Conservation (phyloP, 108 stramenopile species). For the Epipyxis sp. region DNA sequence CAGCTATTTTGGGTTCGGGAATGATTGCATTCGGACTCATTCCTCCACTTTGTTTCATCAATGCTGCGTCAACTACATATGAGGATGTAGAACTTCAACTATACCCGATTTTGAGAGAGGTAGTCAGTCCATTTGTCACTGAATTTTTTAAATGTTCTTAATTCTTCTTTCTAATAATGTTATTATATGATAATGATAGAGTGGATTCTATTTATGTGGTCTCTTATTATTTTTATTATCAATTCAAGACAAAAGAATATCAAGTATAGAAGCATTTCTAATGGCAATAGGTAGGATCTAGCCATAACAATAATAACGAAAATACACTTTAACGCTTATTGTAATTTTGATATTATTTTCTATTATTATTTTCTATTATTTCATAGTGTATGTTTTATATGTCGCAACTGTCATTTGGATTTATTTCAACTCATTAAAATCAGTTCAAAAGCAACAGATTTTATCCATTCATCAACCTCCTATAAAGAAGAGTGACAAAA, state of each 20-base stretch:
- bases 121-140: too few relatives aligned
- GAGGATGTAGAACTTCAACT: neutral
- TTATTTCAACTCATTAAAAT: too few relatives aligned
- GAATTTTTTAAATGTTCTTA: too few relatives aligned
- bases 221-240: neutral
- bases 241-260: neutral
- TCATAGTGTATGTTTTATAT: neutral
- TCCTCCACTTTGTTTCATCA: constrained; percentile 27
- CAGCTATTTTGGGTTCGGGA: constrained; percentile 21
- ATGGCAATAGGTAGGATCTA: neutral
- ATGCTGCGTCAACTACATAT: constrained; percentile 4
- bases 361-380: neutral
- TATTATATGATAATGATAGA: too few relatives aligned
- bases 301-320: neutral
- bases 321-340: neutral
- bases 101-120: constrained; percentile 15
- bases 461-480: too few relatives aligned
- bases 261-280: neutral
- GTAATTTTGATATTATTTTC: neutral
- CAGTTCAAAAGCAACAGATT: too few relatives aligned
- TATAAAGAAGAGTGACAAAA: too few relatives aligned
- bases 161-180: too few relatives aligned
- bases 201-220: constrained; percentile 5
- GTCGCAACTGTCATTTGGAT: neutral
- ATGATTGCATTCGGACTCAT: constrained; percentile 32